These are phyloP conservation scores for Cicer yamashitae DNA, from an alignment of 306 rosid species.

Conservation along the genomic window DNA sequence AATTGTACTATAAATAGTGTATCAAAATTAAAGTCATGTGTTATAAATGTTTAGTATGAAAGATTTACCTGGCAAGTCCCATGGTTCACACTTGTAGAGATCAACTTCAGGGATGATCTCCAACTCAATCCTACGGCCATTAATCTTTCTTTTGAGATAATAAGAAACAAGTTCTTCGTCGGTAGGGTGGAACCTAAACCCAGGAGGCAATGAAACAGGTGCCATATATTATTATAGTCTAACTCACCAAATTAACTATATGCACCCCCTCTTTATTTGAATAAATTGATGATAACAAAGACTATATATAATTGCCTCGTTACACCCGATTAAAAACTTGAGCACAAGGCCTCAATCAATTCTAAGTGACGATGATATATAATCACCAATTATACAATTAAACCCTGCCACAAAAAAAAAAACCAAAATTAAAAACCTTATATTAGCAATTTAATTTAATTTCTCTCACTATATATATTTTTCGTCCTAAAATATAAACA, in stretches of 20 bases:
- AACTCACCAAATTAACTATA: slow-evolving; percentile 16
- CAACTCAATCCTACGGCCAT: slow-evolving; percentile 82
- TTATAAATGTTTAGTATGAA: not conserved
- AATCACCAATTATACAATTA: not conserved
- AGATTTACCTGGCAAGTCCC: slow-evolving; percentile 92
- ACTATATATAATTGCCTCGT: slow-evolving; percentile 26
- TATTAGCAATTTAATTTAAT: slow-evolving; percentile 5
- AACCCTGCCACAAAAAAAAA: slow-evolving; percentile 22
- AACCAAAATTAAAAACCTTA: not conserved
- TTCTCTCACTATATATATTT: too few species aligned
- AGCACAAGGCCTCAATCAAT: slow-evolving; percentile 44
- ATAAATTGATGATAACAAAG: slow-evolving; percentile 20
- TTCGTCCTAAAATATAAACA: too few species aligned
- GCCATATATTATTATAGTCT: slow-evolving; percentile 57
- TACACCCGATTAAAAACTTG: slow-evolving; percentile 15
- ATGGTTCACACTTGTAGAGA: slow-evolving; percentile 98
- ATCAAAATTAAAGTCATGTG: not conserved
- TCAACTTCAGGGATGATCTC: slow-evolving; percentile 98
- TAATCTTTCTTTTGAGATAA: slow-evolving; percentile 91
- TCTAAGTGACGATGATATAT: slow-evolving; percentile 10
- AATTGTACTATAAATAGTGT: too few species aligned
- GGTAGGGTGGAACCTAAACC: slow-evolving; percentile 95
- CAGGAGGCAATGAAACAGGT: slow-evolving; percentile 97
- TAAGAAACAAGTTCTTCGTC: slow-evolving; percentile 94
- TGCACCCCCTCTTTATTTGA: slow-evolving; percentile 42